Base-by-base conservation (phyloP, 2,329 filamentous ascomycete genomes). In the Metarhizium humberi region DNA sequence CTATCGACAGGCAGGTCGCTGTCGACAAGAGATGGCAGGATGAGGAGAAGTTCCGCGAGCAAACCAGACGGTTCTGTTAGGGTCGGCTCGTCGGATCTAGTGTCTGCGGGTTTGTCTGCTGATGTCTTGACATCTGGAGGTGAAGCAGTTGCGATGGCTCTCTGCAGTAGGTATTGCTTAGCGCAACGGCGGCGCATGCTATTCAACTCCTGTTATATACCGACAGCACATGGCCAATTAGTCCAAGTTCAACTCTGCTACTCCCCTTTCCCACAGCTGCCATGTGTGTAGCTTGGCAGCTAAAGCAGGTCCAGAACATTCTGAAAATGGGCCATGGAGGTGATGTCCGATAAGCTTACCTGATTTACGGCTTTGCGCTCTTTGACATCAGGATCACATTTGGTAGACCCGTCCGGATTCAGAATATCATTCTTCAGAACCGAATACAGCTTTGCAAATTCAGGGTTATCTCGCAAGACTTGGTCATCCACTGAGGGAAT, bases 401-500 rank as follows among this genome's bases (percentile, higher is more conserved):
- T 80, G 2, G 80, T 81, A 8, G 82, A 81, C 2, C 78, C 81
- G 66, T 85, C 78, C 0, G 76, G 67, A 59, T 82, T 81, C 5
- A 86, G 73, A 30, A 84, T 66, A 2, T 72, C 72, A 1, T 73
- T 77, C 6, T 77, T 79, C 49, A 86, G 71, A 13, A 73, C 78
- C 16, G 69, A 72, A 66, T 85, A 81, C 5, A 86, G 73, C 38
- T 73, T 71, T n/a, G 79, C 78, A 61, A 86, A 86, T 25, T 79
- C 75, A 0, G 82, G 82, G 59, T 86, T 85, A 56, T 72, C 74
- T 53, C 75, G 67, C 1, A 86, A 66, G 18, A 85, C 70, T 0
- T 73, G 61, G 8, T 78, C 72, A 20, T 85, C 81, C 8, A 85
- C 67, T 0, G 80, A 81, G 0, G 82, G 82, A 2, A 85, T 67